phyloP scores from a whole-genome alignment of 306 rosid species.

The Vigna nakashimae region DNA sequence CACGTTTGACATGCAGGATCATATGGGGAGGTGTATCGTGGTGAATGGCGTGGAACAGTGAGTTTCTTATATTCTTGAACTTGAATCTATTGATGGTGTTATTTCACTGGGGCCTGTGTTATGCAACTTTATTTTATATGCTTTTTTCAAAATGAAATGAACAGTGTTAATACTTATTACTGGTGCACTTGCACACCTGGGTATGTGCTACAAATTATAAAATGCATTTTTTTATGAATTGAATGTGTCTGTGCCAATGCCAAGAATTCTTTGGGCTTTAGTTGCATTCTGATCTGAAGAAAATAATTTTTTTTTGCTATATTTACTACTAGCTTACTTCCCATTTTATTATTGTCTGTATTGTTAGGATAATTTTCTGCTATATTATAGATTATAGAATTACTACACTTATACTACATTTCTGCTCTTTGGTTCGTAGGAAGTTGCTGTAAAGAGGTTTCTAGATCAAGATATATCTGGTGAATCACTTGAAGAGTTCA shows the following conservation, averaged over 20 bases:
- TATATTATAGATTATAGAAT: constrained; percentile 34
- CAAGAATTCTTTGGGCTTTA: constrained; percentile 12
- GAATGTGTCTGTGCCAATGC: constrained; percentile 6
- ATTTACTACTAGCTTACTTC: constrained; percentile 6
- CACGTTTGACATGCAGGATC: constrained; percentile 69
- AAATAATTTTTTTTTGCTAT: neutral
- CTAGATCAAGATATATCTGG: constrained; percentile 86
- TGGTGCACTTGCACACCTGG: constrained; percentile 26
- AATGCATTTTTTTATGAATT: neutral
- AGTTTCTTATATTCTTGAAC: constrained; percentile 55
- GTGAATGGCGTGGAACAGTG: constrained; percentile 98
- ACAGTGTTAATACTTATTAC: constrained; percentile 19
- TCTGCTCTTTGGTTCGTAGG: constrained; percentile 58
- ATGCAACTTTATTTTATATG: neutral
- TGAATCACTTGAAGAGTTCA: constrained; percentile 94
- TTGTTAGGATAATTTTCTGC: constrained; percentile 29
- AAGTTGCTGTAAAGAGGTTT: constrained; percentile 95
- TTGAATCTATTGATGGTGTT: constrained; percentile 26
- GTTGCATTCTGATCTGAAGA: constrained; percentile 9
- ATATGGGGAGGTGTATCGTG: constrained; percentile 97
- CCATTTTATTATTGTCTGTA: constrained; percentile 1
- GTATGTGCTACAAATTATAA: neutral
- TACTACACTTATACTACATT: constrained; percentile 29
- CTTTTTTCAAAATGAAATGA: constrained; percentile 11
- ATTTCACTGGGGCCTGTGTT: constrained; percentile 32